Evolutionary conservation across 345 rosid species (phyloP), one percentile per base, ranked within the genome.

Genomic region (Gossypium rotundifolium): DNA sequence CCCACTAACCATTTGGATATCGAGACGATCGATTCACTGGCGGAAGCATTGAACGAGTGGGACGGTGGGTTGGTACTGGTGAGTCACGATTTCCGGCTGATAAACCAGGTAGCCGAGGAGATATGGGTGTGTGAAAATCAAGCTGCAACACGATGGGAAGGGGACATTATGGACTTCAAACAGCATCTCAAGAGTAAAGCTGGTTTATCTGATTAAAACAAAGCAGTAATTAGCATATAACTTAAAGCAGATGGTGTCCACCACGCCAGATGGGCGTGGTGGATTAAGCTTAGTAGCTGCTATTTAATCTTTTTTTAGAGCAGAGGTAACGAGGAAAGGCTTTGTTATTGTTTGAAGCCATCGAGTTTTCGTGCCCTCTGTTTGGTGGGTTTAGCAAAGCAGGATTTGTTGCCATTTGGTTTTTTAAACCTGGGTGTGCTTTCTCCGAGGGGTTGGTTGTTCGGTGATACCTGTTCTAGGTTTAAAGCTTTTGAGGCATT

Each of bases 1-100:
- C 99, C 99, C 0, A 96, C 99, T 0, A 93, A 96, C 76, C 99
- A 96, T 80, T 79, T 96, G 89, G 99, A 96, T 78, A 93, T 96
- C 1, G 99, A 96, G 85, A 96, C 99, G 1, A 96, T 93, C 0
- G 99, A 96, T 78, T 93, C 99, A 0, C 84, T 96, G 11, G 97
- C 93, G 0, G 97, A 92, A 75, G 97, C 97, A 38, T 75, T 92
- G 83, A 92, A 88, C 14, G 93, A 92, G 79, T 92, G 94, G 94
- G 97, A 92, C 51, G 94, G 97, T 14, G 94, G 97, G 42, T 1
- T 92, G 83, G 97, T 92, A 25, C 88, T 92, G 11, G 97, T 92
- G 61, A 92, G 97, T 83, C 97, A 92, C 42, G 97, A 92, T 73
- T 92, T 92, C 85, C 87, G 97, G 88, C 83, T 92, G 73, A 92